These are phyloP conservation scores for Malania oleifera DNA, from an alignment of 164 flowering plant genomes.

Conservation along the genomic window DNA sequence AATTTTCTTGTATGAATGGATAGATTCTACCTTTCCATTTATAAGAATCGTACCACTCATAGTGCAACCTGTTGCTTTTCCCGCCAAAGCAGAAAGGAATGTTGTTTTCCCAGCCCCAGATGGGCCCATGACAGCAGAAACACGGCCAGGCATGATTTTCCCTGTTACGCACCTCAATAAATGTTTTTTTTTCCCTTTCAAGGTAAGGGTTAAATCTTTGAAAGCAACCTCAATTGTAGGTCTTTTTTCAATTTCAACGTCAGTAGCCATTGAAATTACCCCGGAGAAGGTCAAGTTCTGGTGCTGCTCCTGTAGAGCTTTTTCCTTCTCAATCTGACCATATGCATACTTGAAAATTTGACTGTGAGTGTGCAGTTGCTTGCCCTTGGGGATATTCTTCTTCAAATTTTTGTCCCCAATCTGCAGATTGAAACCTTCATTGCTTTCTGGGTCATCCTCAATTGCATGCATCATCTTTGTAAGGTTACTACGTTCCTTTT, in stretches of 20 bases:
- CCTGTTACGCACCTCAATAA: slow-evolving; percentile 87
- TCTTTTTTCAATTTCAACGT: slow-evolving; percentile 60
- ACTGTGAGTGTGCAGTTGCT: slow-evolving; percentile 72
- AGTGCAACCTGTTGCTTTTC: slow-evolving; percentile 70
- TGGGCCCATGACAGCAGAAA: slow-evolving; percentile 99
- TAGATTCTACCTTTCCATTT: slow-evolving; percentile 74
- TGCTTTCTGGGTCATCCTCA: slow-evolving; percentile 61
- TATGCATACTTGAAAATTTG: slow-evolving; percentile 97
- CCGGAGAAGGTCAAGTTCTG: slow-evolving; percentile 84
- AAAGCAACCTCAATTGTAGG: slow-evolving; percentile 83
- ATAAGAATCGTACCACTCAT: slow-evolving; percentile 67
- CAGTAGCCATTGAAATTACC: slow-evolving; percentile 82
- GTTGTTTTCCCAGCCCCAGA: slow-evolving; percentile 99
- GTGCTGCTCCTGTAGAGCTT: slow-evolving; percentile 73
- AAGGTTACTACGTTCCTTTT: slow-evolving; percentile 59
- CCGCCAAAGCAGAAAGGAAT: slow-evolving; percentile 91
- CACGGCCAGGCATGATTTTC: slow-evolving; percentile 81
- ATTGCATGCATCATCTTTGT: slow-evolving; percentile 59
- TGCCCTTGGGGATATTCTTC: slow-evolving; percentile 62
- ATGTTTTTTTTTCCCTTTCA: slow-evolving; percentile 76
- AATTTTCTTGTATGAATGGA: slow-evolving; percentile 81
- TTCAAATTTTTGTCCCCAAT: slow-evolving; percentile 68
- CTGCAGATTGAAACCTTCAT: slow-evolving; percentile 68
- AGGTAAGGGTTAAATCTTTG: slow-evolving; percentile 85
- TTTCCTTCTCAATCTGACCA: slow-evolving; percentile 95